Percentiles rank a stretch among this genome's conserved stretches.
These are phyloP conservation scores for Skeletonema tropicum DNA, from an alignment of 108 stramenopile species.

Conservation along the genomic window DNA sequence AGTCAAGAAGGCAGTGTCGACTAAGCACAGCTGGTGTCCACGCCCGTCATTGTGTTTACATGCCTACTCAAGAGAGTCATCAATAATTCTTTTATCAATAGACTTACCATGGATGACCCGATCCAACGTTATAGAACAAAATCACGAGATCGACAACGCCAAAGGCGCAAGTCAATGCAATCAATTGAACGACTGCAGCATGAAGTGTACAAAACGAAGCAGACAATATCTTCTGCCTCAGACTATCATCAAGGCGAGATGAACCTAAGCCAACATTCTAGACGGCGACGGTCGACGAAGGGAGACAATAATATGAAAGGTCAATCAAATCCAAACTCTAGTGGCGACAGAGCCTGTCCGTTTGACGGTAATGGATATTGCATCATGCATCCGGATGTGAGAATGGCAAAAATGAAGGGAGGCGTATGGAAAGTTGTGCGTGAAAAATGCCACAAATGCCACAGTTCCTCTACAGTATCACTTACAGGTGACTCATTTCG, in stretches of 20 bases:
- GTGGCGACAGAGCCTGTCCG: neutral
- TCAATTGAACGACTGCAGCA: neutral
- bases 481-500: neutral
- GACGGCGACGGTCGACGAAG: neutral
- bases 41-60: neutral
- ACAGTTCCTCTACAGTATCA: neutral
- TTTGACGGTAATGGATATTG: conserved; percentile 28
- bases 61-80: neutral
- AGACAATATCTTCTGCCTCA: conserved; percentile 1
- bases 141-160: neutral
- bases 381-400: conserved; percentile 12
- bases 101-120: neutral
- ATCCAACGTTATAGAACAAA: conserved; percentile 3
- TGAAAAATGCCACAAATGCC: conserved; percentile 9
- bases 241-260: neutral
- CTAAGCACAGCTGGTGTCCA: neutral
- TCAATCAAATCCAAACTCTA: neutral
- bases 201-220: neutral
- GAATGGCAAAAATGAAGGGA: conserved; percentile 14
- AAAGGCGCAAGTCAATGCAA: neutral
- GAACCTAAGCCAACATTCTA: neutral
- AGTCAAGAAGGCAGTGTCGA: too few relatives aligned
- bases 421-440: conserved; percentile 3
- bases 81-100: neutral
- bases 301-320: neutral